Percentiles rank a stretch among this genome's conserved stretches.
These are phyloP conservation scores for Kalaharituber pfeilii DNA, from an alignment of 2,329 filamentous ascomycete species.

Conservation along the genomic window DNA sequence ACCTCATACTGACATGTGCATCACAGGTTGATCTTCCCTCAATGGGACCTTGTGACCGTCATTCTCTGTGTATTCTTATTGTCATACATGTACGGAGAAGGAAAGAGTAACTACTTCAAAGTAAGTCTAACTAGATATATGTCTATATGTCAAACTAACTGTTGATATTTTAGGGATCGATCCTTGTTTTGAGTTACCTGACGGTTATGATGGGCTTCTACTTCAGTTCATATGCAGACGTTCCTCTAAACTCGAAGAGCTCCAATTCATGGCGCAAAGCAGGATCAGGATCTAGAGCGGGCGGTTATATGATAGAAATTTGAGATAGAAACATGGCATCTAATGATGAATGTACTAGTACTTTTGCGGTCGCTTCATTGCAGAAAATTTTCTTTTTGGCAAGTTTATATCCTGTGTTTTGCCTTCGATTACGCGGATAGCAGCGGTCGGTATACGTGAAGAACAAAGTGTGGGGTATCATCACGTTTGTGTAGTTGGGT, in stretches of 20 bases:
- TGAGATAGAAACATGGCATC: slow-evolving; percentile 3
- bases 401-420: slow-evolving; percentile 8
- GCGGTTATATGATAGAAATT: slow-evolving; percentile 7
- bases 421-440: neutral
- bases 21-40: slow-evolving; percentile 69
- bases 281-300: slow-evolving; percentile 14
- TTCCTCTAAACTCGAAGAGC: neutral
- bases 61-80: slow-evolving; percentile 91
- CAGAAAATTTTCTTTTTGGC: slow-evolving; percentile 8
- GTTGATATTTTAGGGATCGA: slow-evolving; percentile 43
- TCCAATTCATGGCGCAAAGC: slow-evolving; percentile 5
- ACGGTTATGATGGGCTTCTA: slow-evolving; percentile 88
- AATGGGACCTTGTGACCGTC: slow-evolving; percentile 97
- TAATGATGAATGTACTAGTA: neutral
- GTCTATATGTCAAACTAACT: neutral
- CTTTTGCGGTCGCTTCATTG: neutral
- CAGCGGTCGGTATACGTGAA: neutral
- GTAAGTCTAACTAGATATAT: slow-evolving; percentile 9
- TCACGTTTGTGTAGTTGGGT: neutral
- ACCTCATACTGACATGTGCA: neutral
- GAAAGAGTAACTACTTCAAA: slow-evolving; percentile 99
- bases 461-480: slow-evolving; percentile 5
- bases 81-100: slow-evolving; percentile 94
- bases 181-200: slow-evolving; percentile 78
- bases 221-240: slow-evolving; percentile 46